Percentiles rank a stretch among this genome's conserved stretches.
Conservation (phyloP, 306 rosid genomes). For the Senna tora region DNA sequence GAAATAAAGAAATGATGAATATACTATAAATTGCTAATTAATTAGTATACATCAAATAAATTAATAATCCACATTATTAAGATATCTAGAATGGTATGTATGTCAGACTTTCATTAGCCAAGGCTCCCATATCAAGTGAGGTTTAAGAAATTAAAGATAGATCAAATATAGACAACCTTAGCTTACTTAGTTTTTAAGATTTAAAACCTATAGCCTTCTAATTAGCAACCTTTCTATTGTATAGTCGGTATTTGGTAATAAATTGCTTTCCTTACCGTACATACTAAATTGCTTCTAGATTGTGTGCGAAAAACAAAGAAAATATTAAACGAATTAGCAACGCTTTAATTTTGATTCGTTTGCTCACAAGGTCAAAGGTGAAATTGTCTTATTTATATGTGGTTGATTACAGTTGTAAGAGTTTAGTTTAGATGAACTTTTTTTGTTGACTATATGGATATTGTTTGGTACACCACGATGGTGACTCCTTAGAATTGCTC, state of each 20-base stretch:
- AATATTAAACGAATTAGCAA: not conserved
- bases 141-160: too few relatives aligned
- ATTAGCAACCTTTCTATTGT: too few relatives aligned
- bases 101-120: not conserved
- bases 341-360: constrained; percentile 26
- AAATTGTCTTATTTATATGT: not conserved
- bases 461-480: constrained; percentile 54
- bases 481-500: constrained; percentile 60
- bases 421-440: constrained; percentile 16
- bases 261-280: not conserved
- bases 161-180: too few relatives aligned
- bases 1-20: too few relatives aligned
- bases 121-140: too few relatives aligned
- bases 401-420: constrained; percentile 57
- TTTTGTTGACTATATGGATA: constrained; percentile 50
- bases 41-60: not conserved
- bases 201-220: too few relatives aligned
- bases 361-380: constrained; percentile 39
- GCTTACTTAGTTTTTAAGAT: too few relatives aligned
- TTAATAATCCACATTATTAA: not conserved
- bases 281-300: not conserved
- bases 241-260: too few relatives aligned
- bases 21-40: too few relatives aligned
- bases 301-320: constrained; percentile 32
- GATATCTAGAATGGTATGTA: not conserved